A percentile compares a stretch with the other conserved stretches of the same genome.
Conservation (phyloP, 352 stramenopile genomes). For the Globisporangium uncinulatum region DNA sequence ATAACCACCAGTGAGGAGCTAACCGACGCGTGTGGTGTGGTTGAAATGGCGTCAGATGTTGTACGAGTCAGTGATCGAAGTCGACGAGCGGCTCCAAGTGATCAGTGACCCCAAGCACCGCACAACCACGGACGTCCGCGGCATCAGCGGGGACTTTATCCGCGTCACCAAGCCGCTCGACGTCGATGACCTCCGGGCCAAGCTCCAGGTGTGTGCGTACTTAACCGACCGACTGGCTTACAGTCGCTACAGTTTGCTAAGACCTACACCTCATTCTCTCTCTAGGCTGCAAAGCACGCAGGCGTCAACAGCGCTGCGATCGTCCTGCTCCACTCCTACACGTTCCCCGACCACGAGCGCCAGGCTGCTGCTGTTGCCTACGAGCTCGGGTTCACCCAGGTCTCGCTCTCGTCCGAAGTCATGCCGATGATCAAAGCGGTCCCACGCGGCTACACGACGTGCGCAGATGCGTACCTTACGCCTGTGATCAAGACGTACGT, state of each 20-base stretch:
- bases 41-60: constrained; percentile 65
- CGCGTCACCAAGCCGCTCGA: constrained; percentile 82
- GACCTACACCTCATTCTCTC: not conserved
- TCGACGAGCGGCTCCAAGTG: constrained; percentile 95
- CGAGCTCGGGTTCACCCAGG: constrained; percentile 93
- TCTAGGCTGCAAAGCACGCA: constrained; percentile 45
- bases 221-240: too few relatives aligned
- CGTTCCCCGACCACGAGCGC: constrained; percentile 93
- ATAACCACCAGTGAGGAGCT: not conserved
- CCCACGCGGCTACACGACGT: constrained; percentile 94
- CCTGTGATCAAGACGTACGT: constrained; percentile 98
- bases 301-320: constrained; percentile 95
- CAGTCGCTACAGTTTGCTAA: too few relatives aligned
- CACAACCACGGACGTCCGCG: constrained; percentile 53
- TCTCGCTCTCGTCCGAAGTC: constrained; percentile 87
- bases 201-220: constrained; percentile 59
- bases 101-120: constrained; percentile 62
- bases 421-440: constrained; percentile 99
- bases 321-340: constrained; percentile 95
- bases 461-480: constrained; percentile 97
- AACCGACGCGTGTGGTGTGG: constrained; percentile 4
- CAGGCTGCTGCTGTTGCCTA: constrained; percentile 84
- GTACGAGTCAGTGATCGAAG: constrained; percentile 96
- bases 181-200: constrained; percentile 55
- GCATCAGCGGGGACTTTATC: constrained; percentile 88